These are phyloP conservation scores for Heracleum sosnowskyi DNA, from an alignment of 129 eudicot genomes.

Conservation along the genomic window DNA sequence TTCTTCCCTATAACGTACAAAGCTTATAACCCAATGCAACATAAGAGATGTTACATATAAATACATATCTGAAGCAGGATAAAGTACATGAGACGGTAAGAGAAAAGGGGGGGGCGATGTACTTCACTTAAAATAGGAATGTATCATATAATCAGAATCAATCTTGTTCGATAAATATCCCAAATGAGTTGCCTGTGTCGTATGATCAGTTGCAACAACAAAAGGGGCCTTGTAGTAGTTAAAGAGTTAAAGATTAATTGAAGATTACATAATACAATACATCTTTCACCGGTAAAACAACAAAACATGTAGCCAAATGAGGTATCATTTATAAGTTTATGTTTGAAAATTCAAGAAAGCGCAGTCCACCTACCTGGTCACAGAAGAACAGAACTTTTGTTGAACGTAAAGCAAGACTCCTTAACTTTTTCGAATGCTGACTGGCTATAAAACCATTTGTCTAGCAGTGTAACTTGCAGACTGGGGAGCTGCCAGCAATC, in stretches of 20 bases:
- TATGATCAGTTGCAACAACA: not conserved
- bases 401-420: constrained; percentile 81
- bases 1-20: not conserved
- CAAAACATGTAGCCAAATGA: not conserved
- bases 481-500: constrained; percentile 47
- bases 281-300: not conserved
- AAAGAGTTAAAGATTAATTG: not conserved
- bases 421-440: constrained; percentile 85
- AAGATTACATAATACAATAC: not conserved
- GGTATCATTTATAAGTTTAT: not conserved
- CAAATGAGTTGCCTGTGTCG: not conserved
- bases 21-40: not conserved
- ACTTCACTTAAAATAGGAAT: not conserved
- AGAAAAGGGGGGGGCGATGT: not conserved
- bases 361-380: constrained; percentile 72
- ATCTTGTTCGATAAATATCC: not conserved
- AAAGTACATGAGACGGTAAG: not conserved
- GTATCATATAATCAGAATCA: not conserved
- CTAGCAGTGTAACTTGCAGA: constrained; percentile 42
- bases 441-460: constrained; percentile 41
- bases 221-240: not conserved
- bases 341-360: not conserved
- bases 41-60: not conserved
- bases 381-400: constrained; percentile 68
- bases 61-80: not conserved